Evolutionary conservation across 2,329 filamentous ascomycete species (phyloP).

Genomic region (Aspergillus melleus): DNA sequence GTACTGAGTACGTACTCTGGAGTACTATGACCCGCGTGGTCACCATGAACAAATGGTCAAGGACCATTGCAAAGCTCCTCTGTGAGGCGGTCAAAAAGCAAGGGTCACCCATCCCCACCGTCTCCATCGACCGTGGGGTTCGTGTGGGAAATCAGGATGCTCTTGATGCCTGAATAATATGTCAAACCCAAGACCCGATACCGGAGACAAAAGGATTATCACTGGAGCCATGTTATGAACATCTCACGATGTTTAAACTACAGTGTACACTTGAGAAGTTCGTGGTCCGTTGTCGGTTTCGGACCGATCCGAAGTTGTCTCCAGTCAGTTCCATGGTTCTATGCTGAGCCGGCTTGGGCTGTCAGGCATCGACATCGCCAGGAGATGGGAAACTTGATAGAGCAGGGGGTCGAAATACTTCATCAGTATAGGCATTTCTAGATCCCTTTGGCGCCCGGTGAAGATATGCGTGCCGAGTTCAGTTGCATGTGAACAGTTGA

Average conservation of each 20-base stretch:
- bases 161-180: neutral
- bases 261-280: neutral
- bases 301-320: slow-evolving; percentile 20
- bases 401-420: neutral
- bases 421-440: neutral
- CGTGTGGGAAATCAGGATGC: neutral
- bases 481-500: neutral
- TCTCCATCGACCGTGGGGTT: neutral
- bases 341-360: neutral
- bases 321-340: slow-evolving; percentile 17
- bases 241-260: neutral
- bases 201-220: neutral
- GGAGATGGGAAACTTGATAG: neutral
- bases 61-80: neutral
- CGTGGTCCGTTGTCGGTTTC: slow-evolving; percentile 1
- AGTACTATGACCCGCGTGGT: neutral
- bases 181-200: neutral
- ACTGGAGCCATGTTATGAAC: neutral
- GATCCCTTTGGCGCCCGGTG: neutral
- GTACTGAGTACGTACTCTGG: neutral
- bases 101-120: slow-evolving; percentile 1
- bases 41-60: neutral
- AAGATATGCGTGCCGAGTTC: neutral
- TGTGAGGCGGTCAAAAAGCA: slow-evolving; percentile 1
- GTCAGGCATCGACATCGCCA: neutral